Evolutionary conservation across 2,329 filamentous ascomycete genomes (phyloP), one percentile per base, ranked within the genome.

Genomic region (Sporothrix globosa): DNA sequence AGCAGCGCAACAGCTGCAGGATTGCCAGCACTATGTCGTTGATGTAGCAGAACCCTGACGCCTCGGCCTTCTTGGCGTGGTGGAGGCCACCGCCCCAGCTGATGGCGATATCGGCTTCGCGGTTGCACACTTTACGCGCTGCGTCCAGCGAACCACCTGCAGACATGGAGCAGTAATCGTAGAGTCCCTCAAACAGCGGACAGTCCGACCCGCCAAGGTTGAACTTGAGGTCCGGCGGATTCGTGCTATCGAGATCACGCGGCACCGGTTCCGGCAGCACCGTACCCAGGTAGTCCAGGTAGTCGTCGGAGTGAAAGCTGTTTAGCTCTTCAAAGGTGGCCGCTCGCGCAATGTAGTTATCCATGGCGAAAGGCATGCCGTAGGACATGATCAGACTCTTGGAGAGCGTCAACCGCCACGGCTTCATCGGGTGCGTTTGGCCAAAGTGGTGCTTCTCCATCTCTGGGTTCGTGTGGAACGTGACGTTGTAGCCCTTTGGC

Each of bases 401-500:
- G 70, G 96, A 96, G 69, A 99, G 86, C 19, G 94, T 97, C 74
- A 99, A 83, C 48, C 96, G 92, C 95, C 96, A 98, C 71, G 96
- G 96, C 80, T 99, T 99, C 96, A 99, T 99, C 24, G 96, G 96
- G 83, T 99, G 96, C 11, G 92, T 94, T 81, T 92, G 91, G 74
- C 96, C 96, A 79, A 99, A 99, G 80, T 99, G 96, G 81, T 98
- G 95, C 78, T 92, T 91, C 82, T 99, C 96, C 79, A 98, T 96
- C 72, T 92, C 90, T 1, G 94, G 92, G 77, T 97, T 97, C 82
- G 93, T 93, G 80, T 99, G 96, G 81, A 94, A 98, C 11, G 95
- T 97, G 61, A 99, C 95, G 44, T 87, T 93, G 81, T 96, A 94
- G 75, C 93, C 94, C 77, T 91, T 90, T 1, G 95, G 94, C 48